Evolutionary conservation across 2,329 filamentous ascomycete species (phyloP).

Genomic region (Raffaelea deltoideospora): DNA sequence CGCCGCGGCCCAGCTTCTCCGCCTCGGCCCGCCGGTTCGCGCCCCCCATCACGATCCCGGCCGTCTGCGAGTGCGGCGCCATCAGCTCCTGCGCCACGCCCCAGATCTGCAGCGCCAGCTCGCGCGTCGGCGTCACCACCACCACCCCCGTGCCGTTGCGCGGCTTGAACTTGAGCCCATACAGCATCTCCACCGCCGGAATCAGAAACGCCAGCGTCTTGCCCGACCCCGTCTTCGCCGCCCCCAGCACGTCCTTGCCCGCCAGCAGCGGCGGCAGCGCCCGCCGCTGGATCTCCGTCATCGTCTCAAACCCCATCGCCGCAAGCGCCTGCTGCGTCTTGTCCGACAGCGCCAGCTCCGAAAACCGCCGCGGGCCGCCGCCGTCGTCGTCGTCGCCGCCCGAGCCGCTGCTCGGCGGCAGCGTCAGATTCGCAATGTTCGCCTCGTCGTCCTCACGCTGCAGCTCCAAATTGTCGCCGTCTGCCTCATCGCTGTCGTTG

Average conservation of each 20-base stretch:
- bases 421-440: slow-evolving; percentile 29
- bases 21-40: slow-evolving; percentile 83
- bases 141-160: slow-evolving; percentile 87
- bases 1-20: slow-evolving; percentile 85
- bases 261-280: slow-evolving; percentile 79
- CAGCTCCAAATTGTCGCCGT: no score
- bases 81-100: slow-evolving; percentile 88
- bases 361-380: slow-evolving; percentile 38
- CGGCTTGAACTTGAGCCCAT: slow-evolving; percentile 82
- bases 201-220: slow-evolving; percentile 92
- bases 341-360: slow-evolving; percentile 71
- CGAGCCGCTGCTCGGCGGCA: slow-evolving; percentile 39
- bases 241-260: slow-evolving; percentile 79
- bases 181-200: slow-evolving; percentile 85
- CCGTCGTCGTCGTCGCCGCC: slow-evolving; percentile 49
- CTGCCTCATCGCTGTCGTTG: slow-evolving; percentile 11
- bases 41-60: slow-evolving; percentile 61
- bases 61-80: slow-evolving; percentile 84
- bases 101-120: slow-evolving; percentile 91
- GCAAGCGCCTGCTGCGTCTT: slow-evolving; percentile 78
- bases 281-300: slow-evolving; percentile 88
- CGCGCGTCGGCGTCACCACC: slow-evolving; percentile 82
- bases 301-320: slow-evolving; percentile 85
- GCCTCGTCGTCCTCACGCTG: slow-evolving; percentile 15
- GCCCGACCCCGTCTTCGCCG: slow-evolving; percentile 82